A percentile compares a stretch with the other conserved stretches of the same genome.
phyloP scores from a whole-genome alignment of 148 eudicot genomes.

The Chenopodium berlandieri region DNA sequence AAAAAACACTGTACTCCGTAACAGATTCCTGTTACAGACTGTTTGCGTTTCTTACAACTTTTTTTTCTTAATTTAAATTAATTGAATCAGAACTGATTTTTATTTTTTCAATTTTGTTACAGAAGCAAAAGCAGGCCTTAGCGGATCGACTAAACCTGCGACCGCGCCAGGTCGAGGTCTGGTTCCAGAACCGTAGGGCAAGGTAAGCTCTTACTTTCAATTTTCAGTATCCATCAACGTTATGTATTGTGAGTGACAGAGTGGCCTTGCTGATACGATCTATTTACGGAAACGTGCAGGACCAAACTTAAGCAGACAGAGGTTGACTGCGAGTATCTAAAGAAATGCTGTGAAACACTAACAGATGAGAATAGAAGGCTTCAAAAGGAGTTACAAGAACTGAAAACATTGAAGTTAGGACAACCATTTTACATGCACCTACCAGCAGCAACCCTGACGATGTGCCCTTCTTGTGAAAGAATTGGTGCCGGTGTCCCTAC shows the following conservation, averaged over 20 bases:
- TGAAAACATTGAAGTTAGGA: constrained; percentile 48
- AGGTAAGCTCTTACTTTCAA: constrained; percentile 26
- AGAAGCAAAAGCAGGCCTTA: constrained; percentile 83
- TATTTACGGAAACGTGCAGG: constrained; percentile 16
- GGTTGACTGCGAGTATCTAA: constrained; percentile 74
- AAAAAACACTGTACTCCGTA: no score
- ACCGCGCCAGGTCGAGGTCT: constrained; percentile 93
- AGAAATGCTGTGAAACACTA: constrained; percentile 69
- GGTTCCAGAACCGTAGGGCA: constrained; percentile 91
- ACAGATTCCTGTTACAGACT: no score
- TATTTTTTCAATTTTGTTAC: constrained; percentile 9
- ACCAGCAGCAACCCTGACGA: constrained; percentile 68
- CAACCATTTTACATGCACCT: constrained; percentile 64
- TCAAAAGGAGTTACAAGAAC: constrained; percentile 66
- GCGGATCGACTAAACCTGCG: constrained; percentile 62
- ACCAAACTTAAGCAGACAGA: constrained; percentile 52
- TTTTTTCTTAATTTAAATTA: no score
- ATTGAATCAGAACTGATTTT: not conserved
- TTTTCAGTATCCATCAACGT: no score
- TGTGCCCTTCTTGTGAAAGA: constrained; percentile 84
- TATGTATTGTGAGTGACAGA: not conserved
- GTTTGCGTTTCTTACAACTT: no score
- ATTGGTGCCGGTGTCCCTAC: constrained; percentile 30
- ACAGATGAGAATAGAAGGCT: constrained; percentile 76
- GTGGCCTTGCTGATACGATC: constrained; percentile 14